Conservation (phyloP, 2,329 filamentous ascomycete genomes). For the Penicillium aurantiogriseum region DNA sequence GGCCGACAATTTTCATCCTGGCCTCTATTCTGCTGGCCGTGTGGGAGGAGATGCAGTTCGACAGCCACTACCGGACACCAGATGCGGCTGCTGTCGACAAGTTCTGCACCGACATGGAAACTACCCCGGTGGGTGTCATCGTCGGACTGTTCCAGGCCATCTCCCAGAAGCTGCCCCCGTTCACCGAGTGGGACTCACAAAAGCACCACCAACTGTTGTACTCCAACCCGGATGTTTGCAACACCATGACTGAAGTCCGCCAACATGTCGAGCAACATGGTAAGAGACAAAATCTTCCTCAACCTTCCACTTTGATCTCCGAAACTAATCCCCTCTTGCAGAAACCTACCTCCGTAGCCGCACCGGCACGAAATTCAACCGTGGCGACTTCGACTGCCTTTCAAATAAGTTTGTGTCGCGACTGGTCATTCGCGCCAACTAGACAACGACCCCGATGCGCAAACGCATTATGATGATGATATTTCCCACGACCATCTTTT, state of each 20-base stretch:
- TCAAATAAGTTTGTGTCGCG: conserved; percentile 98
- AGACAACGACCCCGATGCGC: conserved; percentile 32
- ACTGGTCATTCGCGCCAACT: conserved; percentile 93
- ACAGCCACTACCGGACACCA: conserved; percentile 91
- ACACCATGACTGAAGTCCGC: conserved; percentile 93
- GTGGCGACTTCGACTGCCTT: conserved; percentile 87
- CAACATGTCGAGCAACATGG: conserved; percentile 91
- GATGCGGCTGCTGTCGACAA: conserved; percentile 82
- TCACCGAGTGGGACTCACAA: conserved; percentile 89
- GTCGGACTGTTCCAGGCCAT: conserved; percentile 97
- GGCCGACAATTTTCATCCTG: conserved; percentile 98
- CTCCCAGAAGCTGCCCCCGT: conserved; percentile 89
- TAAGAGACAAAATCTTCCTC: conserved; percentile 50
- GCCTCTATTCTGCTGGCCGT: conserved; percentile 89
- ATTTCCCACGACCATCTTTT: conserved; percentile 23
- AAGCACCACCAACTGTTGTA: conserved; percentile 88
- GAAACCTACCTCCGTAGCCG: conserved; percentile 84
- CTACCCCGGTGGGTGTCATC: conserved; percentile 90
- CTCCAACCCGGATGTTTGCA: conserved; percentile 88
- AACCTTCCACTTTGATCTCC: not conserved
- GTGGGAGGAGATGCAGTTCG: conserved; percentile 99
- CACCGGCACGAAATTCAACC: conserved; percentile 78
- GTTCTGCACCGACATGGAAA: conserved; percentile 97
- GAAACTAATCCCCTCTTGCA: conserved; percentile 51
- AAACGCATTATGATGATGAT: conserved; percentile 28